Evolutionary conservation across 257 asterid genomes (phyloP).

Genomic region (Agastache rugosa): DNA sequence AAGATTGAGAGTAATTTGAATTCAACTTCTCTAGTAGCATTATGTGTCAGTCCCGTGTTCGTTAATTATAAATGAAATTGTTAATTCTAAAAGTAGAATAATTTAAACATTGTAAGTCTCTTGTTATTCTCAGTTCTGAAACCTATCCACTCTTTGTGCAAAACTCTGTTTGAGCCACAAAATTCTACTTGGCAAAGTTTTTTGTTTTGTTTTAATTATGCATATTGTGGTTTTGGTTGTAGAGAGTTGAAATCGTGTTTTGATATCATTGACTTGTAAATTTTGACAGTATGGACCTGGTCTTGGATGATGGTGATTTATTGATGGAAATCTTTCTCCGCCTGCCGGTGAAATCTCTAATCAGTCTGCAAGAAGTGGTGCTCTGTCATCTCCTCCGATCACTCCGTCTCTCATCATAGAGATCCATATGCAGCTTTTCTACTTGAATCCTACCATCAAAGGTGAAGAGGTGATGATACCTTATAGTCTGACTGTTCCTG

Average conservation of each 20-base stretch:
- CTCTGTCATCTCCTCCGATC: neutral
- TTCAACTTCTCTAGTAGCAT: no score
- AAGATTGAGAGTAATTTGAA: no score
- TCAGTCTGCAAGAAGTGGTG: neutral
- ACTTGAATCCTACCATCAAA: neutral
- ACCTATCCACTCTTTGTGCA: no score
- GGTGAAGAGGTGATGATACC: neutral
- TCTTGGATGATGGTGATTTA: neutral
- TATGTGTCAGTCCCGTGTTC: no score
- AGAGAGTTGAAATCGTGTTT: neutral
- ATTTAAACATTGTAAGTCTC: no score
- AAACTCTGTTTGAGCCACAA: no score
- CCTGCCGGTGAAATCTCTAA: neutral
- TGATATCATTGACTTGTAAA: no score
- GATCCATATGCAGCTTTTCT: no score
- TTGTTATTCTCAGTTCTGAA: no score
- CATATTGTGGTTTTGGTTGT: neutral
- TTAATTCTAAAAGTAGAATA: no score
- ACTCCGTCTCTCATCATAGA: neutral
- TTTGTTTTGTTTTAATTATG: neutral
- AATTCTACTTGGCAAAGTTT: no score
- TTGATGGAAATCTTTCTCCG: neutral
- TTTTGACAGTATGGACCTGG: neutral
- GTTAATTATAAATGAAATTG: no score
- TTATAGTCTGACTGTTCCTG: neutral